Evolutionary conservation across 208 protist genomes (phyloP), one percentile per base, ranked within the genome.

Genomic region (Strigomonas galati): DNA sequence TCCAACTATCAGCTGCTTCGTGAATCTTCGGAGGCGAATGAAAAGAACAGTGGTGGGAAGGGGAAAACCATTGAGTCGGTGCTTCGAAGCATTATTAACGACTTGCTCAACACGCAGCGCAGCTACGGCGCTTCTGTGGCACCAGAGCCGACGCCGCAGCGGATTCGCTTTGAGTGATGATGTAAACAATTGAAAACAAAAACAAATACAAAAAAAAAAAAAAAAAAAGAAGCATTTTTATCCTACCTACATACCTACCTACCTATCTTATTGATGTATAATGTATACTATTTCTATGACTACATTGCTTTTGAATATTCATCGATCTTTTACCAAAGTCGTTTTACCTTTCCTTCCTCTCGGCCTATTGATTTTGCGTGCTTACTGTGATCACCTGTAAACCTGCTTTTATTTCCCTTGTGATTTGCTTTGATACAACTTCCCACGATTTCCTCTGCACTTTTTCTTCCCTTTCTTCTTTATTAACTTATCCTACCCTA

Each of bases 1-100:
- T 76, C 86, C 24, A 89, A 84, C 65, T 95, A 95, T 64, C 89
- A 92, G 46, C 61, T 79, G 51, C 77, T 85, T 51, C 61, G n/a
- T 10, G 53, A 48, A 15, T 60, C 32, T 53, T 30, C 62, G 23
- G 57, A 23, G 17, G 49, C 26, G 0, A 21, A 43, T 12, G 55
- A 37, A 0, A 53, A 66, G 14, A 51, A 54, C 6, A 67, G 65
- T 3, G 64, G 61, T 0, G 58, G 63, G 1, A 68, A 24, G 37
- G 59, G 57, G 44, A 65, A 17, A 21, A 73, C 40, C 14, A 55
- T 71, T 37, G 54, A 53, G 48, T 65, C 69, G 0, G 84, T 94
- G 27, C 58, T 94, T 37, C 80, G 76, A 32, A 72, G 60, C 28
- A 54, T 94, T 24, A 62, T 94, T 51, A 82, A 74, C n/a, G 81